Evolutionary conservation across 1,139 yeast species (phyloP).

Genomic region (Saccharomyces pastorianus): DNA sequence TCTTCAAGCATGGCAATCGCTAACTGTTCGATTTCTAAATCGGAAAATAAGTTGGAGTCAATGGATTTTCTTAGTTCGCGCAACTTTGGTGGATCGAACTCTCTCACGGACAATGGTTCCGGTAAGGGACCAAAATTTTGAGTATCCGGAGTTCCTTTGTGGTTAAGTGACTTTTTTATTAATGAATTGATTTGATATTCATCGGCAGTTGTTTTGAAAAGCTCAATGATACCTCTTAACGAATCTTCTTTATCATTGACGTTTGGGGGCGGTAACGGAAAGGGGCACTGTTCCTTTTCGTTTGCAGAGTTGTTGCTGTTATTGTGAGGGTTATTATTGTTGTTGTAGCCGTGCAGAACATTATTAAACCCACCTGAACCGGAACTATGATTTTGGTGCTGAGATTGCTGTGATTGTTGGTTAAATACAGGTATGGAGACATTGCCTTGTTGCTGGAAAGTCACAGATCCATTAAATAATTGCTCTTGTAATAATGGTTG

Average conservation of each 20-base stretch:
- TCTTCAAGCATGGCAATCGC: conserved; percentile 83
- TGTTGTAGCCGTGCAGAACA: conserved; percentile 1
- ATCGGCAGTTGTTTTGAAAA: conserved; percentile 26
- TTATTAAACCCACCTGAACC: background rate
- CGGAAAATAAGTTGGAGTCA: conserved; percentile 35
- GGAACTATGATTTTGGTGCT: conserved; percentile 5
- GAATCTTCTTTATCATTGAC: conserved; percentile 14
- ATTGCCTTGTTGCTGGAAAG: conserved; percentile 30
- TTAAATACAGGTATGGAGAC: conserved; percentile 29
- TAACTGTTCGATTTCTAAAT: conserved; percentile 66
- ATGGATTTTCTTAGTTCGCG: conserved; percentile 51
- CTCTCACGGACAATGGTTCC: conserved; percentile 53
- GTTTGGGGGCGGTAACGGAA: conserved; percentile 30
- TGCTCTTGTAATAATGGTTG: conserved; percentile 32
- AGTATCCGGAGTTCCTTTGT: conserved; percentile 33
- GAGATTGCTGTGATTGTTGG: conserved; percentile 15
- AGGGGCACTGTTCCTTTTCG: conserved; percentile 32
- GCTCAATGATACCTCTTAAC: conserved; percentile 21
- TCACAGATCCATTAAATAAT: conserved; percentile 29
- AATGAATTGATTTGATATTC: conserved; percentile 29
- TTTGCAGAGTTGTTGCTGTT: conserved; percentile 12
- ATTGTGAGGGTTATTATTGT: background rate
- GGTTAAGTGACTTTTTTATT: conserved; percentile 34
- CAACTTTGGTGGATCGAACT: conserved; percentile 81
- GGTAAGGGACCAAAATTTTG: conserved; percentile 63